Evolutionary conservation across 495 filamentous ascomycete genomes (phyloP), one percentile per base, ranked within the genome.

Genomic region (Podospora fimiseda): DNA sequence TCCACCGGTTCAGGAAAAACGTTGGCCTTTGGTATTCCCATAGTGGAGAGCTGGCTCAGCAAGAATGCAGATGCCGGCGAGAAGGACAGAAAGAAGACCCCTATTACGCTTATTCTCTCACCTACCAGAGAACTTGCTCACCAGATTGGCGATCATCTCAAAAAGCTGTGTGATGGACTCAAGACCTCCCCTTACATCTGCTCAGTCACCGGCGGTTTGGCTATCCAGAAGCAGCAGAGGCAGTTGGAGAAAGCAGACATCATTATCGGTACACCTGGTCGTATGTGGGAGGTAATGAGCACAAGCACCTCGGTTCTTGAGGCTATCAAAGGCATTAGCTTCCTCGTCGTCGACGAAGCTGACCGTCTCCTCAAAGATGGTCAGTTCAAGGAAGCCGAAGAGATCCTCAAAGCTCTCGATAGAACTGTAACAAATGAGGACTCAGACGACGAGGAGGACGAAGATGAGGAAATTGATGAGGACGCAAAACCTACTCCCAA

Each of bases 91-190:
- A 59, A 72, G 5, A 72, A 76, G 47, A 59, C 66, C 1, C 89
- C 90, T 0, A 76, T 86, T n/a, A 90, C 93, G 1, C 68, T 98
- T n/a, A 82, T 98, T 40, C 76, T 98, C 3, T 90, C 91, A 0
- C 93, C 93, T 0, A 97, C 93, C 1, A 74, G 93, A 70, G 93
- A 98, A 66, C 72, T 98, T 53, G 93, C 93, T 2, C 89, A 96
- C 68, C 93, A 98, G 69, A 73, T 98, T 38, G 74, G 80, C 9
- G 80, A 85, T 20, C 93, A 98, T 64, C 79, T 98, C 44, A 85
- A 78, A 21, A 76, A 83, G 2, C 73, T 98, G 15, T 86, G 80
- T 49, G 73, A 76, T 43, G 77, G 80, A 0, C 77, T 85, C 2
- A 73, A 80, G 8, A 76, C 77, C 46, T 77, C 83, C 1, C 81